Base-by-base conservation (phyloP, 306 rosid species). In the Cicer chorassanicum region DNA sequence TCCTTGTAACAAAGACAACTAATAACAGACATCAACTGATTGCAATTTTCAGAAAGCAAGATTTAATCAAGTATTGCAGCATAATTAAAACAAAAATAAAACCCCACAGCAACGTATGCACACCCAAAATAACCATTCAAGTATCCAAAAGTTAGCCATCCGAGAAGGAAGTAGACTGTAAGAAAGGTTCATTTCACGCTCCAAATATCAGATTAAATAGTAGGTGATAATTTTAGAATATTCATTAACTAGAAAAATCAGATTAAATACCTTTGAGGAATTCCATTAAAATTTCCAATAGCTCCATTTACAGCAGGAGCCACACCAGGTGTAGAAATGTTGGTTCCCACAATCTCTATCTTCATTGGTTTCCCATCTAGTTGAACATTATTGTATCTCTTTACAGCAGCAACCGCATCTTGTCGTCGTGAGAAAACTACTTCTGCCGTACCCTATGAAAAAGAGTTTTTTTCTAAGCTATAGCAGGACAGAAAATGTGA, bases 311-410 rank as follows among this genome's bases (percentile, higher is more conserved):
- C 65, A 74, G 82, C 51, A 46, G 89, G 91, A 53, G 84, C 84
- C 1, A 72, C 68, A 48, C 73, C 86, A 78, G 91, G 88, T 1
- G 91, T 87, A 1, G 89, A 59, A 76, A 92, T 79, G 83, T 92
- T 94, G 46, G 97, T 85, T 73, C 97, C 96, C 34, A 90, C 95
- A 9, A 94, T 86, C 95, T 92, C 96, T 78, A 90, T 87, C 93
- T 90, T 94, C 97, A 92, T 94, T 4, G 87, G 96, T 68, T 94
- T 94, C 56, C 99, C 97, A 50, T 92, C 99, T 40, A 92, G 92
- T 80, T 90, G 96, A 68, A 95, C 99, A 63, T 92, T 87, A 82
- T 95, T 89, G 86, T 95, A 95, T 82, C 96, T 89, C 87, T 92
- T 92, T 6, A 95, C 94, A 50, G 99, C 99, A 13, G 99, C 92